Base-by-base conservation (phyloP, 306 rosid species). In the Medicago ruthenica region DNA sequence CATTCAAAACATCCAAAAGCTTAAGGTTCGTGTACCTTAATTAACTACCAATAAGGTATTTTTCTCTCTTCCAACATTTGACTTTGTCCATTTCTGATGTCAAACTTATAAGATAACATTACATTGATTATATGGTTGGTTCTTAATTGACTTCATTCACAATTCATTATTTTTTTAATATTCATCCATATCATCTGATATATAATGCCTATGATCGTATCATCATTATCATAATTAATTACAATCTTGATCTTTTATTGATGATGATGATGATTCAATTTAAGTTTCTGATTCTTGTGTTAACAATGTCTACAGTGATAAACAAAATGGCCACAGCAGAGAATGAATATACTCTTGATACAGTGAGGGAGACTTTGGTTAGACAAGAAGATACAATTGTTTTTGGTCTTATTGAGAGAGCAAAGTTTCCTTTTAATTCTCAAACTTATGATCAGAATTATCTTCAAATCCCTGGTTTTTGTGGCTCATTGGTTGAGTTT, bases 301-400 rank as follows among this genome's bases (percentile, higher is more conserved):
- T 85, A 76, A 57, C 68, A 16, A 57, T 67, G 78, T 70, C 36
- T 72, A 41, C 42, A 37, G 13, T 34, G 7, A 39, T 44, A 42
- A 31, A 20, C 67, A 84, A 62, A 42, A 87, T 82, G 93, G 82
- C 86, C 0, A 76, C 67, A 37, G 82, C 80, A 6, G 84, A 71
- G 34, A 78, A 81, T 50, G 64, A 22, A 2, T 79, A 85, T 81
- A 88, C 92, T 14, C 88, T 96, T 0, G 88, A 83, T 6, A 75
- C 87, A 0, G 82, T 96, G 40, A 89, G 99, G 66, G 83, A 90
- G 34, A 78, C 81, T 63, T 68, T 96, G 91, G 39, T 85, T 41
- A 87, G 87, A 70, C 92, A 90, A 86, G 99, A 96, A 80, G 97
- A 96, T 74, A 85, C 89, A 9, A 92, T 96, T 16, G 24, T 96